Conservation (phyloP, 805 yeast species). For the Cyberlindnera petersonii region DNA sequence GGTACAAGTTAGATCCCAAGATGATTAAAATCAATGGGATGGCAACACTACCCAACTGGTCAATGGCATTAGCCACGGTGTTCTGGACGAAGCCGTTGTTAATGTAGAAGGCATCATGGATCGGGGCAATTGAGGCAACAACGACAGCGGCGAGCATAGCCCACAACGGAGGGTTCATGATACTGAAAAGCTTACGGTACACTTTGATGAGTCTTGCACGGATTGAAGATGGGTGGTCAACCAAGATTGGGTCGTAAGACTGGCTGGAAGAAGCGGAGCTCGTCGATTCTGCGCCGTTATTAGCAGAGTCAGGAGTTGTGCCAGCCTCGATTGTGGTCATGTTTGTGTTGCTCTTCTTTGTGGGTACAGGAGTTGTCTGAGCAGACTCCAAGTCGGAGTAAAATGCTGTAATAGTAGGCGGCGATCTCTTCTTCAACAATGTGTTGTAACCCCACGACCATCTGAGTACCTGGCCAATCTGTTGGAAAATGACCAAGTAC, state of each 20-base stretch:
- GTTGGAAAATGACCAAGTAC: constrained; percentile 73
- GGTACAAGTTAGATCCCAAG: constrained; percentile 71
- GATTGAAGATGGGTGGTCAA: neutral
- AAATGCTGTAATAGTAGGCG: neutral
- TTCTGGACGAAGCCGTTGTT: constrained; percentile 59
- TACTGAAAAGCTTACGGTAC: constrained; percentile 30
- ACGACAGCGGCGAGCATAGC: constrained; percentile 68
- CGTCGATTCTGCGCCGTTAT: too few relatives aligned
- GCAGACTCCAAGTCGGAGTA: constrained; percentile 2
- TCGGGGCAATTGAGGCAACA: constrained; percentile 61
- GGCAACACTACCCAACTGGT: constrained; percentile 70
- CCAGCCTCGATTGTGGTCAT: constrained; percentile 1
- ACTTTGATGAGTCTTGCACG: neutral
- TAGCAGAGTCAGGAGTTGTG: too few relatives aligned
- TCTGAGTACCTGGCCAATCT: constrained; percentile 74
- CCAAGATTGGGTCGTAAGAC: neutral
- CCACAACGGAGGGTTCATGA: constrained; percentile 79
- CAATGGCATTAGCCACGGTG: constrained; percentile 60
- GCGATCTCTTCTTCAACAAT: constrained; percentile 48
- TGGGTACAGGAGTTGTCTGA: neutral
- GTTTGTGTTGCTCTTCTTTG: constrained; percentile 1
- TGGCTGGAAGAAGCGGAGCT: neutral
- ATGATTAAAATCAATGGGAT: constrained; percentile 74
- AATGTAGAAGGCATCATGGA: constrained; percentile 56
- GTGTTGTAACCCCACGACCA: constrained; percentile 89